phyloP scores from a whole-genome alignment of 2,329 filamentous ascomycete species.

The Epichloe sibirici region DNA sequence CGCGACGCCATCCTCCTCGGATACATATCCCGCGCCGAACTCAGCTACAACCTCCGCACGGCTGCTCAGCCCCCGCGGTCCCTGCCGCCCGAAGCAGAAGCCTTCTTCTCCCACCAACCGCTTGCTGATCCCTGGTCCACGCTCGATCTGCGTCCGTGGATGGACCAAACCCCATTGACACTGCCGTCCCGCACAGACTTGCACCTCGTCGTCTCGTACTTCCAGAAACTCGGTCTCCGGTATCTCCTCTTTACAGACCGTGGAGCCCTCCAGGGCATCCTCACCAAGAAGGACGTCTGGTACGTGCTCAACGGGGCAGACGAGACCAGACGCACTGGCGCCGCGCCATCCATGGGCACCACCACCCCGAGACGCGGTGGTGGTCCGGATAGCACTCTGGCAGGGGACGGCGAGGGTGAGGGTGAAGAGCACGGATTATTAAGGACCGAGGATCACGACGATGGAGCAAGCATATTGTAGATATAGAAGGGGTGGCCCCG shows the following conservation, averaged over 20 bases:
- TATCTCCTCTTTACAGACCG: slow-evolving; percentile 82
- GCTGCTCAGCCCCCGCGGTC: slow-evolving; percentile 42
- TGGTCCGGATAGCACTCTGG: neutral
- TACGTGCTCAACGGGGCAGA: slow-evolving; percentile 74
- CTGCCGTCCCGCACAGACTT: slow-evolving; percentile 65
- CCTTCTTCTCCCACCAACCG: slow-evolving; percentile 74
- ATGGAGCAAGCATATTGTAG: neutral
- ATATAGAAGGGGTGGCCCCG: no score
- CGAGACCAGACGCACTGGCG: slow-evolving; percentile 37
- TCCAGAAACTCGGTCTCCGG: slow-evolving; percentile 82
- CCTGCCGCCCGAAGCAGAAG: slow-evolving; percentile 59
- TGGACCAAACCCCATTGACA: slow-evolving; percentile 96
- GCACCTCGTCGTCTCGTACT: slow-evolving; percentile 81
- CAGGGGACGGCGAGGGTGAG: neutral
- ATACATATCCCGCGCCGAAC: slow-evolving; percentile 87
- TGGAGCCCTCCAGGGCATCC: slow-evolving; percentile 67
- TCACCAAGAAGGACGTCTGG: slow-evolving; percentile 98
- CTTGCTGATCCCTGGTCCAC: slow-evolving; percentile 65
- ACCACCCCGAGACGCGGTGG: neutral
- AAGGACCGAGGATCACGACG: neutral
- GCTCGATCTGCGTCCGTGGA: slow-evolving; percentile 88
- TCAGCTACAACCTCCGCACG: slow-evolving; percentile 62
- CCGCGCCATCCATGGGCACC: slow-evolving; percentile 7
- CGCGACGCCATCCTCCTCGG: slow-evolving; percentile 71
- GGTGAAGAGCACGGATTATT: slow-evolving; percentile 1